A percentile compares a stretch with the other conserved stretches of the same genome.
phyloP scores from a whole-genome alignment of 768 basidiomycete genomes.

The Clavulina sp. region DNA sequence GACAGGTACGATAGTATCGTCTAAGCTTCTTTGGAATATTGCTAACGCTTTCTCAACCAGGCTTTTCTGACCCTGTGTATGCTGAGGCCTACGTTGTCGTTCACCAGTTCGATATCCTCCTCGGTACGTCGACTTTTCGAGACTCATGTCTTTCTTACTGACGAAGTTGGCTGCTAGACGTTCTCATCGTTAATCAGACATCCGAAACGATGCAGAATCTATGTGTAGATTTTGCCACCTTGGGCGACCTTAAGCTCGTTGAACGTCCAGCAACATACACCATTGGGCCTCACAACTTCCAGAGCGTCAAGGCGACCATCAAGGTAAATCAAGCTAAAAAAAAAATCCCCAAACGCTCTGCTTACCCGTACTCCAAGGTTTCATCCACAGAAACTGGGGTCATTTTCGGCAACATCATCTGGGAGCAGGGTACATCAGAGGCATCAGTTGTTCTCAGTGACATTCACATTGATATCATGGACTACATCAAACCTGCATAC shows the following conservation, averaged over 20 bases:
- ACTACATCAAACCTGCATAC: constrained; percentile 91
- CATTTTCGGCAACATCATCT: constrained; percentile 94
- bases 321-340: constrained; percentile 30
- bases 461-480: constrained; percentile 97
- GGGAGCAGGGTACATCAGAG: constrained; percentile 72
- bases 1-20: constrained; percentile 38
- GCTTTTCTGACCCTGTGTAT: constrained; percentile 97
- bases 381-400: constrained; percentile 98
- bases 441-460: constrained; percentile 90
- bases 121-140: constrained; percentile 35
- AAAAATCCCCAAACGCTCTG: not conserved
- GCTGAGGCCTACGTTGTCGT: constrained; percentile 97
- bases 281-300: constrained; percentile 91
- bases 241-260: constrained; percentile 92
- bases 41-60: constrained; percentile 21
- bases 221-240: constrained; percentile 90
- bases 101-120: constrained; percentile 89
- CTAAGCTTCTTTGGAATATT: not conserved
- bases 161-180: constrained; percentile 33
- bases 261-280: constrained; percentile 91
- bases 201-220: constrained; percentile 88
- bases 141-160: not conserved
- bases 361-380: constrained; percentile 23
- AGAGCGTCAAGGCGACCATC: constrained; percentile 95
- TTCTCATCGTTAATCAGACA: constrained; percentile 93